Evolutionary conservation across 108 stramenopile species (phyloP).

Genomic region (Fistulifera pelliculosa): DNA sequence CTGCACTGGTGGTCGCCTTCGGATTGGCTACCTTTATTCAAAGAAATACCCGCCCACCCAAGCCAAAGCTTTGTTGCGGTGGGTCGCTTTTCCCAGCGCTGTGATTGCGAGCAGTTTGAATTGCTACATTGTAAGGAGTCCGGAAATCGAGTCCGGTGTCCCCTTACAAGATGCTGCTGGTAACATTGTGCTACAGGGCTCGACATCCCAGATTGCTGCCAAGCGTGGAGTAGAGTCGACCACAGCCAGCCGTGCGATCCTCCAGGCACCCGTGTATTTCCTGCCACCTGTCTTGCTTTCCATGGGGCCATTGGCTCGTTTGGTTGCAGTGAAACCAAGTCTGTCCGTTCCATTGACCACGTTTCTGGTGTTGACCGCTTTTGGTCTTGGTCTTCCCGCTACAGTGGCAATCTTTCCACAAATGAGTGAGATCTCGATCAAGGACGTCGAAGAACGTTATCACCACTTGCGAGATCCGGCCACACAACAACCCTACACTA

Average conservation of each 20-base stretch:
- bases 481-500: conserved; percentile 33
- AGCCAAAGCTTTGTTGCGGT: conserved; percentile 63
- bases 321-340: conserved; percentile 29
- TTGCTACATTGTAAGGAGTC: conserved; percentile 82
- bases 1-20: conserved; percentile 75
- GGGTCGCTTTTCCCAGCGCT: conserved; percentile 76
- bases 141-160: conserved; percentile 73
- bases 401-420: conserved; percentile 85
- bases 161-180: conserved; percentile 44
- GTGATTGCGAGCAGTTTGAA: conserved; percentile 75
- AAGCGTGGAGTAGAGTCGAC: conserved; percentile 68
- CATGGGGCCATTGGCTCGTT: conserved; percentile 21
- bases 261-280: conserved; percentile 82
- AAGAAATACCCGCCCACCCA: conserved; percentile 36
- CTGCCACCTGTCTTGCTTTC: conserved; percentile 61
- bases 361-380: conserved; percentile 55
- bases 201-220: conserved; percentile 56
- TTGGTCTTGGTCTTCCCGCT: conserved; percentile 78
- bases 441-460: conserved; percentile 62
- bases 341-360: conserved; percentile 74
- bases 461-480: conserved; percentile 28
- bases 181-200: conserved; percentile 31
- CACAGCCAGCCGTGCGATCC: conserved; percentile 57
- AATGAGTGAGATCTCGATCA: conserved; percentile 45
- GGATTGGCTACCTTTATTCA: conserved; percentile 67